Percentiles rank a stretch among this genome's conserved stretches.
These are phyloP conservation scores for Cetradonia linearis DNA, from an alignment of 495 filamentous ascomycete genomes.

Conservation along the genomic window DNA sequence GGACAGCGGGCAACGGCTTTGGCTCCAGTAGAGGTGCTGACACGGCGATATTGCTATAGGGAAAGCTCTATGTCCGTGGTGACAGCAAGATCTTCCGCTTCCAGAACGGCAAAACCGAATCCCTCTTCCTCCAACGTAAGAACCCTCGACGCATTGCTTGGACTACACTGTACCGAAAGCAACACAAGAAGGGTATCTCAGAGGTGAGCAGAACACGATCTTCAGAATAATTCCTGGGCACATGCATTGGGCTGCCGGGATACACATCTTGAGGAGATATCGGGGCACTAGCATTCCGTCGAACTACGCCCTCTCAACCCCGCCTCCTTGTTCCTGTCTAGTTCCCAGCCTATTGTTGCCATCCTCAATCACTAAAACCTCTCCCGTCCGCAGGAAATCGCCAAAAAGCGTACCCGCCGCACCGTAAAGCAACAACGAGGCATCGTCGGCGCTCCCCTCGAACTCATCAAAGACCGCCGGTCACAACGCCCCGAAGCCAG, in stretches of 20 bases:
- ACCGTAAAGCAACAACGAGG: conserved; percentile 97
- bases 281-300: not conserved
- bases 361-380: not conserved
- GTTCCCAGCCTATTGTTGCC: no score
- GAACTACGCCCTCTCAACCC: not conserved
- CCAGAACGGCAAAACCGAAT: conserved; percentile 99
- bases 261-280: not conserved
- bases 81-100: conserved; percentile 99
- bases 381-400: conserved; percentile 66
- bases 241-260: not conserved
- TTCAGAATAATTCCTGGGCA: not conserved
- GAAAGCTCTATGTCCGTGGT: conserved; percentile 97
- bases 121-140: conserved; percentile 99
- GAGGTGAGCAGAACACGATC: conserved; percentile 58
- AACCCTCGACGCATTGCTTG: conserved; percentile 98
- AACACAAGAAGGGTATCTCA: conserved; percentile 99
- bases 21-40: conserved; percentile 2
- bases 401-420: conserved; percentile 98
- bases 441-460: conserved; percentile 97
- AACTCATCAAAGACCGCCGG: conserved; percentile 99
- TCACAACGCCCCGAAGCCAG: conserved; percentile 87
- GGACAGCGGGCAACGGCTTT: not conserved
- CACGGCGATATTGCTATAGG: conserved; percentile 41
- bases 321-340: not conserved
- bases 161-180: conserved; percentile 94